Evolutionary conservation across 306 rosid species (phyloP).

Genomic region (Acacia confusa): DNA sequence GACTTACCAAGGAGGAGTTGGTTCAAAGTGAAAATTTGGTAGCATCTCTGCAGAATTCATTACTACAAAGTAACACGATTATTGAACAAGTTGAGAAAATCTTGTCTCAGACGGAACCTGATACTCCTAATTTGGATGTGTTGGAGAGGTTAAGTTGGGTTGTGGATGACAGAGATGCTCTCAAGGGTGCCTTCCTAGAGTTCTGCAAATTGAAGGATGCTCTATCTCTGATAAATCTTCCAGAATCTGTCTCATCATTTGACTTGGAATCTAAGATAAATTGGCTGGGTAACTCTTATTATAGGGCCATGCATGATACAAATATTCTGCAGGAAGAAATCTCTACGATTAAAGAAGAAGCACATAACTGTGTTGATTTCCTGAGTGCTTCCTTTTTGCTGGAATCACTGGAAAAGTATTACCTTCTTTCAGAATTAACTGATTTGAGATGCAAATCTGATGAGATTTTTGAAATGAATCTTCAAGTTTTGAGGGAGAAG

Average conservation of each 20-base stretch:
- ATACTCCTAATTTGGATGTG: conserved; percentile 48
- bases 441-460: conserved; percentile 52
- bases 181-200: conserved; percentile 58
- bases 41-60: conserved; percentile 62
- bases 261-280: conserved; percentile 65
- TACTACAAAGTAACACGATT: conserved; percentile 49
- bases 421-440: conserved; percentile 66
- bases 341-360: conserved; percentile 59
- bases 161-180: conserved; percentile 60
- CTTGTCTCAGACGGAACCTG: conserved; percentile 54
- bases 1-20: conserved; percentile 60
- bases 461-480: conserved; percentile 54
- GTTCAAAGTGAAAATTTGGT: conserved; percentile 53
- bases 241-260: conserved; percentile 65
- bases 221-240: conserved; percentile 55
- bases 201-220: conserved; percentile 58
- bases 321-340: conserved; percentile 55
- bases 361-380: conserved; percentile 49
- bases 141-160: conserved; percentile 75
- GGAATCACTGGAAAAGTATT: conserved; percentile 68
- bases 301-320: conserved; percentile 48
- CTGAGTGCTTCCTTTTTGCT: conserved; percentile 59
- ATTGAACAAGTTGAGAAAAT: conserved; percentile 62
- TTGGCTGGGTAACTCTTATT: conserved; percentile 72
- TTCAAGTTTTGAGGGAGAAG: conserved; percentile 59